These are phyloP conservation scores for Termitomyces sp. DNA, from an alignment of 1,284 basidiomycete species.

Conservation along the genomic window DNA sequence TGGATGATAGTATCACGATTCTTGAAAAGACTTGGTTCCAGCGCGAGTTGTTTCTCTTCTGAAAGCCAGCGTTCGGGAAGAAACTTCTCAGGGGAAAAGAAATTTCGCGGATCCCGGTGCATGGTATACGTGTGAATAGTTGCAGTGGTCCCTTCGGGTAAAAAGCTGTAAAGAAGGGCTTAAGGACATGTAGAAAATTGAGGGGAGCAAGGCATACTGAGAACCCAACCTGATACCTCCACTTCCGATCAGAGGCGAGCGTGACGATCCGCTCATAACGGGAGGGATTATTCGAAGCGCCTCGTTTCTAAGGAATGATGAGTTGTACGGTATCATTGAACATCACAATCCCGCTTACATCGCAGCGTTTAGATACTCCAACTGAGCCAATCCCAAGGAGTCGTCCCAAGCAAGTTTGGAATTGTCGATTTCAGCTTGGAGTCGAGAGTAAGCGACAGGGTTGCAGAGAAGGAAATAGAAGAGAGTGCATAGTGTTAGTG, in stretches of 20 bases:
- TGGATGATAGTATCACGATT: constrained; percentile 6
- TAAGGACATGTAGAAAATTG: not conserved
- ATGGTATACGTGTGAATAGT: constrained; percentile 34
- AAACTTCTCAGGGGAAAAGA: constrained; percentile 37
- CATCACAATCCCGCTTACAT: constrained; percentile 22
- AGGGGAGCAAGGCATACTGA: constrained; percentile 22
- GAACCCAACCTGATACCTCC: constrained; percentile 25
- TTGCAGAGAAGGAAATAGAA: constrained; percentile 29
- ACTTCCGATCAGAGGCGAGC: constrained; percentile 26
- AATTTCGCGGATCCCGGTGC: constrained; percentile 37
- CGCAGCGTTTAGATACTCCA: constrained; percentile 30
- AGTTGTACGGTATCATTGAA: not conserved
- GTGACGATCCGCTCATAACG: constrained; percentile 30
- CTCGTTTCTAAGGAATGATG: constrained; percentile 31
- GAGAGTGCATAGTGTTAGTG: constrained; percentile 25
- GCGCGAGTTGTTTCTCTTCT: constrained; percentile 4
- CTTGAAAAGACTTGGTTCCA: constrained; percentile 12
- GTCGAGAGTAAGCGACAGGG: constrained; percentile 23
- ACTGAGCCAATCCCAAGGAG: constrained; percentile 17
- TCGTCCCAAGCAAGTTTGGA: constrained; percentile 15
- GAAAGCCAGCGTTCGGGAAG: constrained; percentile 41
- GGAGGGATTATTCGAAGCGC: constrained; percentile 36
- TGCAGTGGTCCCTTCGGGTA: constrained; percentile 36
- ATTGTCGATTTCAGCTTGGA: constrained; percentile 27
- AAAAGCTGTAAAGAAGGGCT: constrained; percentile 26